Conservation (phyloP, 495 filamentous ascomycete genomes). For the Lasiosphaeriaceae sp. region DNA sequence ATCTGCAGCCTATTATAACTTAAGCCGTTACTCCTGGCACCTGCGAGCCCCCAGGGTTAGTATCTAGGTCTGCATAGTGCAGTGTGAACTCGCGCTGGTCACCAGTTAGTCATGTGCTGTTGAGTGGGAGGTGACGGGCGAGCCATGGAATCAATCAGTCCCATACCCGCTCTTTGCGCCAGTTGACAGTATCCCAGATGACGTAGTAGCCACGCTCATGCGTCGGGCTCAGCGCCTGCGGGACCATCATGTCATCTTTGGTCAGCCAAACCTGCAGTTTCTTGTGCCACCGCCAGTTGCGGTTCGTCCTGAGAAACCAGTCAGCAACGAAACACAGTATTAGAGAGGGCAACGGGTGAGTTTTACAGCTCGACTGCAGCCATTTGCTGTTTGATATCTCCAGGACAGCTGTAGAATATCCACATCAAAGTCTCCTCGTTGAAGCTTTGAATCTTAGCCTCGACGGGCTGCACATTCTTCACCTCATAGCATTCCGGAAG, state of each 20-base stretch:
- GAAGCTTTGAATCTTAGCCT: constrained; percentile 75
- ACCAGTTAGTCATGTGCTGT: not conserved
- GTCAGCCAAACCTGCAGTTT: constrained; percentile 85
- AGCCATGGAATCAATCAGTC: not conserved
- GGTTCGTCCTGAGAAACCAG: constrained; percentile 39
- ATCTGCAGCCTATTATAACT: not conserved
- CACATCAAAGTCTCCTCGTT: constrained; percentile 89
- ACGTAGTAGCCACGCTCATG: constrained; percentile 85
- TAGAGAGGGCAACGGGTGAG: not conserved
- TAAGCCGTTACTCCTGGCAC: constrained; percentile 7
- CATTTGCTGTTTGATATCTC: constrained; percentile 78
- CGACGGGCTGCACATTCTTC: constrained; percentile 76
- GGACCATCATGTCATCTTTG: constrained; percentile 73
- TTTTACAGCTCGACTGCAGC: constrained; percentile 75
- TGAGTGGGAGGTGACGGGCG: not conserved
- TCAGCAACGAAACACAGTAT: constrained; percentile 13
- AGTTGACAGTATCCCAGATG: constrained; percentile 79
- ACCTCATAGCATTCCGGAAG: constrained; percentile 85
- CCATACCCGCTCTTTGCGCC: constrained; percentile 79
- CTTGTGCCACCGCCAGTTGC: constrained; percentile 94
- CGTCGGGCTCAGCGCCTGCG: constrained; percentile 59
- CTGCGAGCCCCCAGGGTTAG: constrained; percentile 11
- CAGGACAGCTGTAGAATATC: constrained; percentile 89
- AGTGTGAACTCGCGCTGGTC: constrained; percentile 71
- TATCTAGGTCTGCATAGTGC: constrained; percentile 73